Base-by-base conservation (phyloP, 2,329 filamentous ascomycete genomes). In the Chaetomiaceae sp. region DNA sequence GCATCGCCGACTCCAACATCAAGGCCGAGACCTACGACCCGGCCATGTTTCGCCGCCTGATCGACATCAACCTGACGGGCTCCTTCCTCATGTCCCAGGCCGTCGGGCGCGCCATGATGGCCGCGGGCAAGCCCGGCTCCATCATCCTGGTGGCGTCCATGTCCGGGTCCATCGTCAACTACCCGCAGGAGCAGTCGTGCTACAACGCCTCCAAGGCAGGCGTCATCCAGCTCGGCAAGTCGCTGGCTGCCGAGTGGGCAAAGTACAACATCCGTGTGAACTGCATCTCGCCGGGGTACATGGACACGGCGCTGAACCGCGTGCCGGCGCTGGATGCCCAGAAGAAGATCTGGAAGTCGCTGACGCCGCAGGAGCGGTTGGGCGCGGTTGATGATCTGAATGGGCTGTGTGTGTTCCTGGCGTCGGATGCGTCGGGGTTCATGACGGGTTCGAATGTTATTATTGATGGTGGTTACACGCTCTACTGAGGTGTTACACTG, bases 161-260 rank as follows among this genome's bases (percentile, higher is more conserved):
- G 88, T 89, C 86, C 46, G 89, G 88, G 61, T 82, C 83, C 73
- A 83, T 92, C 60, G 88, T 91, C 78, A 92, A 92, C 81, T 91
- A 85, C 75, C 88, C 88, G 6, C 88, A 91, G 73, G 85, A 90
- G 74, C 88, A 91, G 74, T 83, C 78, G 43, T 88, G 85, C 72
- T 92, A 92, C 81, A 91, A 91, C 66, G 87, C 87, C 27, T 89
- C 85, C 71, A 91, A 91, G 80, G 87, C 88, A 15, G 88, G 84
- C 63, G 86, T 91, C 34, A 81, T 89, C 61, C 85, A 89, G 72
- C 80, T 91, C 49, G 86, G 83, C 71, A 89, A 88, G 76, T 90
- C 87, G 3, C 81, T 94, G 22, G 88, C 87, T 39, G 87, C 88
- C 51, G 89, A 94, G 73, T 92, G 89, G 88, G 87, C 88, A 65